Conservation (phyloP, 129 eudicot genomes). For the Saussurea involucrata region DNA sequence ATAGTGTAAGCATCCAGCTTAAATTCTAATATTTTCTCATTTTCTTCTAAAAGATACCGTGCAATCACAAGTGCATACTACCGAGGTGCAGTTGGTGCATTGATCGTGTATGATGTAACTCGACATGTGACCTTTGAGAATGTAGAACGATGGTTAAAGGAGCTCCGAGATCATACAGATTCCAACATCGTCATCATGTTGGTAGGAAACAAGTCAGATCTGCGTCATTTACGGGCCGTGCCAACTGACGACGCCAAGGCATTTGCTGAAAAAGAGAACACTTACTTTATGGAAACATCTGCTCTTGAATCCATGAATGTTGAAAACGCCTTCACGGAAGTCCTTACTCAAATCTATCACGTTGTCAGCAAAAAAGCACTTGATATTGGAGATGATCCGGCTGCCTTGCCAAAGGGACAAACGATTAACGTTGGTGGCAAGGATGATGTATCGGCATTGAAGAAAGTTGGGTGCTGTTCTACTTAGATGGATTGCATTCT, state of each 20-base stretch:
- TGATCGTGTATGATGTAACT: conserved; percentile 68
- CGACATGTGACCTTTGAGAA: conserved; percentile 73
- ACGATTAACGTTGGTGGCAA: conserved; percentile 58
- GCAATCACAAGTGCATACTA: conserved; percentile 83
- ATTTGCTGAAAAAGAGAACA: conserved; percentile 53
- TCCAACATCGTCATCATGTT: conserved; percentile 71
- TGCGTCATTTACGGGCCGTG: conserved; percentile 69
- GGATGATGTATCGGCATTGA: conserved; percentile 72
- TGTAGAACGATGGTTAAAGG: conserved; percentile 77
- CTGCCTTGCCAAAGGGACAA: conserved; percentile 64
- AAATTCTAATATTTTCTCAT: not conserved
- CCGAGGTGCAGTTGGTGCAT: conserved; percentile 78
- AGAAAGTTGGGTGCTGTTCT: conserved; percentile 67
- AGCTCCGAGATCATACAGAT: conserved; percentile 74
- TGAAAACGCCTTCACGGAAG: conserved; percentile 69
- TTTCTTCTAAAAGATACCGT: conserved; percentile 45
- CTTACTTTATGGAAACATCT: conserved; percentile 77
- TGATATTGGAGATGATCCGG: conserved; percentile 54
- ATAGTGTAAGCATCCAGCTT: not conserved
- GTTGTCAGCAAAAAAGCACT: conserved; percentile 72
- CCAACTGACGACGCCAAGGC: conserved; percentile 58
- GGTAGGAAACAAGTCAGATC: conserved; percentile 77
- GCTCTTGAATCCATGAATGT: conserved; percentile 72
- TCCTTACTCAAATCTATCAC: conserved; percentile 62
- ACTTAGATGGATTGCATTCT: conserved; percentile 32